Evolutionary conservation across 2,329 filamentous ascomycete species (phyloP).

Genomic region (Dothideomycetes sp.): DNA sequence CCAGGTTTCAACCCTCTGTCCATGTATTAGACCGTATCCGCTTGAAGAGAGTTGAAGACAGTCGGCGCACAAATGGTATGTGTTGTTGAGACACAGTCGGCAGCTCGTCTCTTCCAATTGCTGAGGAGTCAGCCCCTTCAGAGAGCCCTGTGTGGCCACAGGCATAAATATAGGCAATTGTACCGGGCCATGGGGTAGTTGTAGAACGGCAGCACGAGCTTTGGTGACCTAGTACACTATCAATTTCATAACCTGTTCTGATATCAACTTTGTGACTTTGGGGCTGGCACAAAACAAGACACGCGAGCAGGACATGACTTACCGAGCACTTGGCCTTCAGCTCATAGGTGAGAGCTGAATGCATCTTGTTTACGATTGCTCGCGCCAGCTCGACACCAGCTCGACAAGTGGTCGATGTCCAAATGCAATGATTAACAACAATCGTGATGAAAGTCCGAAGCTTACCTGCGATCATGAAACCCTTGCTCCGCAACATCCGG

Average conservation of each 20-base stretch:
- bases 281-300: constrained; percentile 5
- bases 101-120: constrained; percentile 86
- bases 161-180: constrained; percentile 96
- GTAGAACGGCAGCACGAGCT: constrained; percentile 78
- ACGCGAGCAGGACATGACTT: constrained; percentile 26
- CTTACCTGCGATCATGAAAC: too few species aligned
- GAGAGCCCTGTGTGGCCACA: constrained; percentile 88
- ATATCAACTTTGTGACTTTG: constrained; percentile 3
- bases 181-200: constrained; percentile 83
- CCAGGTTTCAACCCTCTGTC: constrained; percentile 74
- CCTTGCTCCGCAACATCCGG: too few species aligned
- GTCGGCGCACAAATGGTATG: constrained; percentile 68
- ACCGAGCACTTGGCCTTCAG: constrained; percentile 71
- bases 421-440: not conserved
- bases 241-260: constrained; percentile 1
- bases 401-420: not conserved
- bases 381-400: not conserved
- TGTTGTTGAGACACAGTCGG: constrained; percentile 90
- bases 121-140: constrained; percentile 87
- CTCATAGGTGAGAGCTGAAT: constrained; percentile 64
- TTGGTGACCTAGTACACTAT: constrained; percentile 64
- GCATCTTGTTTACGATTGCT: constrained; percentile 3
- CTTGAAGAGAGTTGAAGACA: not conserved
- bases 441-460: not conserved
- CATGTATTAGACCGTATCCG: not conserved